Percentiles rank a stretch among this genome's conserved stretches.
These are phyloP conservation scores for Hansenula sp. DNA, from an alignment of 1,139 yeast genomes.

Conservation along the genomic window DNA sequence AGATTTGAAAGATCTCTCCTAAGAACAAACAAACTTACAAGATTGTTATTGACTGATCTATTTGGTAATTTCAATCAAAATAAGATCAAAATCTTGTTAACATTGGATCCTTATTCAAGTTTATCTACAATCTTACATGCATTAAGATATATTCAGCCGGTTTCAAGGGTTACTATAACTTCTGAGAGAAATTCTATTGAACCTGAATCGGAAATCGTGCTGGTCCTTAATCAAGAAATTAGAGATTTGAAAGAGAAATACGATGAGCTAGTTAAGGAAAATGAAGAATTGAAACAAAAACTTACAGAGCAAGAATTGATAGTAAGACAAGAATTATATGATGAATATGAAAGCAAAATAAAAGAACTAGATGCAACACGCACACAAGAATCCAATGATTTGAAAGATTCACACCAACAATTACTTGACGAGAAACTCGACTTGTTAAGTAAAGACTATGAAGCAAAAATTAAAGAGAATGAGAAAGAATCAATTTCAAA, in stretches of 20 bases:
- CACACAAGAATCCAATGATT: slow-evolving; percentile 22
- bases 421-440: slow-evolving; percentile 19
- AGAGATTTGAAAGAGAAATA: slow-evolving; percentile 10
- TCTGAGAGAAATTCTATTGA: slow-evolving; percentile 19
- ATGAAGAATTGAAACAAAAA: slow-evolving; percentile 17
- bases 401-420: slow-evolving; percentile 17
- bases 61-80: slow-evolving; percentile 27
- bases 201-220: slow-evolving; percentile 3
- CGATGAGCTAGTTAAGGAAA: slow-evolving; percentile 21
- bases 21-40: slow-evolving; percentile 44
- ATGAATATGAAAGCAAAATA: slow-evolving; percentile 28
- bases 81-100: slow-evolving; percentile 38
- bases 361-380: slow-evolving; percentile 25
- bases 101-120: slow-evolving; percentile 53
- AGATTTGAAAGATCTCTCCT: slow-evolving; percentile 34
- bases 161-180: slow-evolving; percentile 17
- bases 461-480: slow-evolving; percentile 3
- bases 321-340: slow-evolving; percentile 28
- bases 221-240: slow-evolving; percentile 13
- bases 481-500: neutral
- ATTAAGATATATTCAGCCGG: slow-evolving; percentile 23
- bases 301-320: slow-evolving; percentile 25
- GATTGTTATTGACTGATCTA: slow-evolving; percentile 42
- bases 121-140: slow-evolving; percentile 20
- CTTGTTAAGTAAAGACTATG: slow-evolving; percentile 21